Evolutionary conservation across 257 asterid species (phyloP), one percentile per base, ranked within the genome.

Genomic region (Nicotiana attenuata): DNA sequence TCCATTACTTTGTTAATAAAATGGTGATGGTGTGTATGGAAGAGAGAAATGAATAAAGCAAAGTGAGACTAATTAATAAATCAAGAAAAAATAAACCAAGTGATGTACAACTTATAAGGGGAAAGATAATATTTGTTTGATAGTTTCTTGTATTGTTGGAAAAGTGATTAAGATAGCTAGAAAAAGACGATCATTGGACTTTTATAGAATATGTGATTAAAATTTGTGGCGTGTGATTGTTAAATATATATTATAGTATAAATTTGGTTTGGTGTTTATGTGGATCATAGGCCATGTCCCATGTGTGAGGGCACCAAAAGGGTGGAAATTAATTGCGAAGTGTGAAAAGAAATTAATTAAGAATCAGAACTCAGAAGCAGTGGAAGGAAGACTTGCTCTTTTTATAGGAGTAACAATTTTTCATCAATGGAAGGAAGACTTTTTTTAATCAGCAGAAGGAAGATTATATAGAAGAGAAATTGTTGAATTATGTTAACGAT

Each of bases 1-100:
- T 92, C 94, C 94, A 90, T 92, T 9, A 20, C 28, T 61, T 57
- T n/a, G 64, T 57, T n/a, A 57, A 10, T 8, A n/a, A 57, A 20
- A 22, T 22, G 38, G 17, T 3, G 17, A 52, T 52, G 56, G 5
- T 52, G 56, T 10, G 5, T 52, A 52, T 52, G 56, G 56, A 52
- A 52, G 6, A 52, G 56, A 52, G 19, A 13, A 52, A 52, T 52
- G 5, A 52, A 52, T 52, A 52, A 10, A 52, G 5, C 56, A 13
- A 52, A 52, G 56, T 4, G 10, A 41, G 45, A 38, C 10, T 38
- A 7, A 6, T n/a, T n/a, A n/a, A 35, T 35, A 35, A 35, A 6
- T 1, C 45, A 35, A 20, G 29, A 52, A 52, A 13, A 11, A 13
- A 17, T 53, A 53, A 53, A 15, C n/a, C 0, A 53, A 53, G 2